Evolutionary conservation across 805 yeast genomes (phyloP), one percentile per base, ranked within the genome.

Genomic region (Schizosaccharomyces cryophilus): DNA sequence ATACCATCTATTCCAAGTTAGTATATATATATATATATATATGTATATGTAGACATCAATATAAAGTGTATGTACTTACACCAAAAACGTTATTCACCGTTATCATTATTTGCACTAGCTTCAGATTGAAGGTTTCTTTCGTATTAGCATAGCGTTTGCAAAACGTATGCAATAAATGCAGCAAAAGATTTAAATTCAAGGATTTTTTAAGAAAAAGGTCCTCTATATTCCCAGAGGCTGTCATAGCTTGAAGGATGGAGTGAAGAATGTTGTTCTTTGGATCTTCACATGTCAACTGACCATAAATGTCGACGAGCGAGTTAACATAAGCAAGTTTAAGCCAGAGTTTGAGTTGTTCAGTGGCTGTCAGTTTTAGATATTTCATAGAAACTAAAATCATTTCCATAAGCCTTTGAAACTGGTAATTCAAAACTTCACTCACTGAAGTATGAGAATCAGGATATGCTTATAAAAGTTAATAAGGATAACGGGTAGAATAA

Each of bases 1-100:
- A 70, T 0, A 89, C 80, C 42, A 78, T 73, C 66, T 83, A 76
- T 67, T 88, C 95, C 19, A 73, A 69, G 69, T 82, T 84, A 45
- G 26, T 9, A n/a, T 11, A n/a, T 13, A 5, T 45, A n/a, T 17
- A 19, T 45, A 11, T 6, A n/a, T n/a, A n/a, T n/a, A n/a, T n/a
- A n/a, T n/a, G n/a, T n/a, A n/a, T n/a, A n/a, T n/a, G n/a, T n/a
- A n/a, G n/a, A n/a, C n/a, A n/a, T n/a, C n/a, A n/a, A n/a, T 15
- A 45, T 4, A 11, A 45, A 45, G 40, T 9, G 13, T 1, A 11
- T 35, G 17, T 3, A 45, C 51, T 19, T 45, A 45, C 51, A n/a
- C 51, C 51, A 45, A 19, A 45, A 45, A 45, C 51, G 17, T 45
- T 45, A 45, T 45, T 45, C 9, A 45, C 51, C 9, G 7, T 45